Evolutionary conservation across 768 basidiomycete species (phyloP).

Genomic region (Suillus cothurnatus): DNA sequence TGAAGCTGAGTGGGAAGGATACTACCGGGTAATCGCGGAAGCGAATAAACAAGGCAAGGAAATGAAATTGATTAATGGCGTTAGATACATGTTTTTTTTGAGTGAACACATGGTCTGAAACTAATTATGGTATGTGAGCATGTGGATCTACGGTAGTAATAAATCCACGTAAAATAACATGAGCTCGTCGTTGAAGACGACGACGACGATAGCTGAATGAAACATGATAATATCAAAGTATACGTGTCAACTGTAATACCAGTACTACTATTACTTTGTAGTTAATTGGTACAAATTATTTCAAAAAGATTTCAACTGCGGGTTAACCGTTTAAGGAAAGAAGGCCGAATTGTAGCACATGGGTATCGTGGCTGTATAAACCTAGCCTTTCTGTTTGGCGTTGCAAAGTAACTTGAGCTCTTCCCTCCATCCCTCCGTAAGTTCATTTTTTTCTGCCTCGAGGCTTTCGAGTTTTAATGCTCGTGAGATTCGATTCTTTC

Average conservation of each 20-base stretch:
- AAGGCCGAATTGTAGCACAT: not conserved
- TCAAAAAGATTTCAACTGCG: not conserved
- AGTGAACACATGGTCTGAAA: not conserved
- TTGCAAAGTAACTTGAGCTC: conserved; percentile 5
- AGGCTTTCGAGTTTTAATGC: not conserved
- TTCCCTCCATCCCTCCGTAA: conserved; percentile 15
- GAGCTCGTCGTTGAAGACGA: not conserved
- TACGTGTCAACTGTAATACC: no score
- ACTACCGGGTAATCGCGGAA: no score
- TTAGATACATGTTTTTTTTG: no score
- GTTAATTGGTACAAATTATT: no score
- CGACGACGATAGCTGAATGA: not conserved
- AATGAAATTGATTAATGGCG: no score
- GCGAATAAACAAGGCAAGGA: not conserved
- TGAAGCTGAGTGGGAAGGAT: no score
- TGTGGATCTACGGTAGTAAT: not conserved
- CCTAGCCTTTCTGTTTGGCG: not conserved
- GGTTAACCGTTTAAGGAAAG: not conserved
- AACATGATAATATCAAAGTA: no score
- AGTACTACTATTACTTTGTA: no score
- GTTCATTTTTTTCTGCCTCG: conserved; percentile 7
- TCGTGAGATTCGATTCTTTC: no score
- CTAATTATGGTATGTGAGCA: conserved; percentile 1
- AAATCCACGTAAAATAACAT: not conserved
- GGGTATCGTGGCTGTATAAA: not conserved